These are phyloP conservation scores for Raddia distichophylla DNA, from an alignment of 176 grass and related monocot species.

Conservation along the genomic window DNA sequence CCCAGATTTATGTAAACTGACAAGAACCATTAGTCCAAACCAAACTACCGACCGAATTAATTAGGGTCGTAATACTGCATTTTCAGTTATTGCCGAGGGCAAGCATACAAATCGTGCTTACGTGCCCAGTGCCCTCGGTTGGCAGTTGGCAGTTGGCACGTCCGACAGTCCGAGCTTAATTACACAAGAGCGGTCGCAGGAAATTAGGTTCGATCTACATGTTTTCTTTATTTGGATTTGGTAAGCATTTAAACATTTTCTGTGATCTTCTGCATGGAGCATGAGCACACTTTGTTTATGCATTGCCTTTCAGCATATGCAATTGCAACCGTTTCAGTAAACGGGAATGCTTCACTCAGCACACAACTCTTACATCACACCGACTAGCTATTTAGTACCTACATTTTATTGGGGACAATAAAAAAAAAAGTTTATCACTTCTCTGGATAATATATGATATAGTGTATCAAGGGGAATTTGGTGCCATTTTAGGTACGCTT, in stretches of 20 bases:
- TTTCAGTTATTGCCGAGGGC: background rate
- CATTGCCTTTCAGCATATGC: slow-evolving; percentile 28
- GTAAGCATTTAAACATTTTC: background rate
- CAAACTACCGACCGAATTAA: background rate
- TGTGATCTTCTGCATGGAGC: background rate
- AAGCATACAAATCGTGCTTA: background rate
- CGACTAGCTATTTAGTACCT: background rate
- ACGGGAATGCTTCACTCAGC: background rate
- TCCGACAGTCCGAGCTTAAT: background rate
- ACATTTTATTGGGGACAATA: no score
- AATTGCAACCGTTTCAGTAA: background rate
- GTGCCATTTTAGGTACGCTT: no score
- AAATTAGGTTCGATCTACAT: background rate
- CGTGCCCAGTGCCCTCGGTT: background rate
- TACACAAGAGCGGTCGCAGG: background rate
- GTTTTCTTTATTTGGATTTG: background rate
- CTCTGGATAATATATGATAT: background rate
- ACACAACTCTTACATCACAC: background rate
- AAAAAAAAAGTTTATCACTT: background rate
- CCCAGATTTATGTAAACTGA: background rate
- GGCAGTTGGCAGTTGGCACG: background rate
- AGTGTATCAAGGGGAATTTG: background rate
- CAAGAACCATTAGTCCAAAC: background rate
- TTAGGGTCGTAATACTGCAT: background rate
- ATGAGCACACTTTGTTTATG: slow-evolving; percentile 18